phyloP scores from a whole-genome alignment of 73 alveolate species.

The Tetrahymena malaccensis region DNA sequence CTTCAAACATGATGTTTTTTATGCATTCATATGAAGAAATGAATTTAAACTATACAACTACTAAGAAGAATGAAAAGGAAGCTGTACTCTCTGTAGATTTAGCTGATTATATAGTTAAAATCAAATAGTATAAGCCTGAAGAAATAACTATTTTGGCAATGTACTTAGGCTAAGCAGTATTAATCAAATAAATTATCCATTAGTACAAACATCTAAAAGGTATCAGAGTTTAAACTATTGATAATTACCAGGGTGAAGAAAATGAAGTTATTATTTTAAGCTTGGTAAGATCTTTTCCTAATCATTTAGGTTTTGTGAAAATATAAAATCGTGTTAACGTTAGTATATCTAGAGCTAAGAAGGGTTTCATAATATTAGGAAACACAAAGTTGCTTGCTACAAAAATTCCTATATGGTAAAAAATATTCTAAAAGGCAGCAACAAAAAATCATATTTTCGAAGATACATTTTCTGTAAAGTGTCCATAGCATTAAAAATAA shows the following conservation, averaged over 20 bases:
- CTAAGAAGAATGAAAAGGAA: slow-evolving; percentile 67
- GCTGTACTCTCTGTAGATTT: slow-evolving; percentile 55
- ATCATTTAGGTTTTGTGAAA: slow-evolving; percentile 61
- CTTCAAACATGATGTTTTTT: slow-evolving; percentile 51
- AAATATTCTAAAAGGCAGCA: slow-evolving; percentile 35
- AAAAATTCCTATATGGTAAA: slow-evolving; percentile 16
- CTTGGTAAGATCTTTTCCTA: slow-evolving; percentile 64
- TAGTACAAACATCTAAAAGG: neutral
- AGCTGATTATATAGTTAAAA: slow-evolving; percentile 44
- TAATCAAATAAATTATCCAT: slow-evolving; percentile 18
- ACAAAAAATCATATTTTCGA: slow-evolving; percentile 11
- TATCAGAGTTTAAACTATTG: slow-evolving; percentile 67
- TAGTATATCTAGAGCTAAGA: slow-evolving; percentile 81
- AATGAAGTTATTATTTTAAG: slow-evolving; percentile 72
- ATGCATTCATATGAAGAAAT: slow-evolving; percentile 59
- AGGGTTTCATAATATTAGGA: slow-evolving; percentile 79
- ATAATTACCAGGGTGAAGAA: slow-evolving; percentile 90
- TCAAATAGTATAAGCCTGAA: slow-evolving; percentile 44
- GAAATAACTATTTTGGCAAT: slow-evolving; percentile 67
- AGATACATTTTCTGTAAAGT: neutral
- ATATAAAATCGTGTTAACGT: slow-evolving; percentile 76
- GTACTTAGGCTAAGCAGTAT: slow-evolving; percentile 61
- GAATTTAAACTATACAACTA: slow-evolving; percentile 39
- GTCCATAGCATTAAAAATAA: neutral
- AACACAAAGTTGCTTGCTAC: slow-evolving; percentile 54